These are phyloP conservation scores for Suhomyces faveliae DNA, from an alignment of 805 yeast species.

Conservation along the genomic window DNA sequence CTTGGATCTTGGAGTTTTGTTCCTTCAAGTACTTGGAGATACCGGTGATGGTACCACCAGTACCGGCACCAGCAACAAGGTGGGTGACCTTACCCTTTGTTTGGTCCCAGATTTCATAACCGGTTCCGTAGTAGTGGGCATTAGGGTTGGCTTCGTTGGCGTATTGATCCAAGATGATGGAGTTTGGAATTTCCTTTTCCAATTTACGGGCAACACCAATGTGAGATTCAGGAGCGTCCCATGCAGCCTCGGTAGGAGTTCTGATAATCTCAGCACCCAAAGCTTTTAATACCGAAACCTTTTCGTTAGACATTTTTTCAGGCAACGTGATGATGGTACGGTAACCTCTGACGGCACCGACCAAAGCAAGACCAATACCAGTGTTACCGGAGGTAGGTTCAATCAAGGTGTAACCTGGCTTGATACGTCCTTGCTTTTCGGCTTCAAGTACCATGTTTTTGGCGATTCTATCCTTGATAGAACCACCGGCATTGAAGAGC, in stretches of 20 bases:
- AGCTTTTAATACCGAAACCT: slow-evolving; percentile 83
- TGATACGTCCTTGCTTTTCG: slow-evolving; percentile 70
- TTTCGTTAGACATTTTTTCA: slow-evolving; percentile 89
- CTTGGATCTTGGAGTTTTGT: slow-evolving; percentile 56
- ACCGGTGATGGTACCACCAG: slow-evolving; percentile 97
- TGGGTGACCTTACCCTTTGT: slow-evolving; percentile 68
- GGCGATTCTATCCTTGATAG: slow-evolving; percentile 87
- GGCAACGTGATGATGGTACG: slow-evolving; percentile 85
- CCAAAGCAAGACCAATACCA: slow-evolving; percentile 84
- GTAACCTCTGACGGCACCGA: slow-evolving; percentile 86
- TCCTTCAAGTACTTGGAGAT: slow-evolving; percentile 76
- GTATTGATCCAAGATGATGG: slow-evolving; percentile 83
- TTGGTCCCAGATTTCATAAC: slow-evolving; percentile 82
- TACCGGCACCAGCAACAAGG: slow-evolving; percentile 89
- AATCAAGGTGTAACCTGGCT: slow-evolving; percentile 81
- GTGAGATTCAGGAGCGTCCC: slow-evolving; percentile 90
- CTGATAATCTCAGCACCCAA: slow-evolving; percentile 88
- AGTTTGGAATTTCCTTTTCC: slow-evolving; percentile 80
- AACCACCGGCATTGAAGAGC: slow-evolving; percentile 85
- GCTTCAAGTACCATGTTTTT: slow-evolving; percentile 85
- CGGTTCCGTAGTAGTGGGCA: slow-evolving; percentile 84
- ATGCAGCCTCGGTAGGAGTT: slow-evolving; percentile 90
- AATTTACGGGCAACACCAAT: slow-evolving; percentile 82
- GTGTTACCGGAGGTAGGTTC: slow-evolving; percentile 93
- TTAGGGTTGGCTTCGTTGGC: slow-evolving; percentile 74